These are phyloP conservation scores for Gilbertella persicaria DNA, from an alignment of 371 early-diverging fungal genomes.

Conservation along the genomic window DNA sequence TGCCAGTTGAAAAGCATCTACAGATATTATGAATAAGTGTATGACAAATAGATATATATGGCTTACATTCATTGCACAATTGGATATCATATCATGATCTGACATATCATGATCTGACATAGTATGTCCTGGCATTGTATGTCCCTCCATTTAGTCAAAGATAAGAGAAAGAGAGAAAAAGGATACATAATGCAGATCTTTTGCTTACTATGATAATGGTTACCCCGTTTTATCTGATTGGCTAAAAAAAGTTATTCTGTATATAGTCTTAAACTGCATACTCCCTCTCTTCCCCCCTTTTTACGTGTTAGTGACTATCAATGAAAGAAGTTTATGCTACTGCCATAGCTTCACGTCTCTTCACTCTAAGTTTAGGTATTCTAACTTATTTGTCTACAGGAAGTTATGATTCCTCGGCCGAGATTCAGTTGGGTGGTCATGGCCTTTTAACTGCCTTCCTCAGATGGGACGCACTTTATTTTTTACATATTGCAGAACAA, in stretches of 20 bases:
- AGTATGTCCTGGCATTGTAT: conserved; percentile 7
- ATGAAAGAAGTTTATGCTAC: conserved; percentile 28
- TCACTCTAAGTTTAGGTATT: conserved; percentile 25
- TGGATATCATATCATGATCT: conserved; percentile 10
- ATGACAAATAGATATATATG: not conserved
- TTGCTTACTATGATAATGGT: no score
- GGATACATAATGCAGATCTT: no score
- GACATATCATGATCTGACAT: conserved; percentile 4
- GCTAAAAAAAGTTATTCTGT: no score
- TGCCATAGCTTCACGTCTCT: conserved; percentile 30
- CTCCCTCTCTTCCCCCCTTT: not conserved
- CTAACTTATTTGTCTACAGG: conserved; percentile 26
- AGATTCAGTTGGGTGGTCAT: conserved; percentile 23
- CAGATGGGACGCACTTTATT: conserved; percentile 94
- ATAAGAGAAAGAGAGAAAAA: no score
- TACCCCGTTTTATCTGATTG: no score
- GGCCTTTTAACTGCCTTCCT: conserved; percentile 56
- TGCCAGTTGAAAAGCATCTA: conserved; percentile 81
- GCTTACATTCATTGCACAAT: conserved; percentile 20
- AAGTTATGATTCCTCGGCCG: conserved; percentile 48
- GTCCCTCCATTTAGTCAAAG: conserved; percentile 7
- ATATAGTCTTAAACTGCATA: no score
- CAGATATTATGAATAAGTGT: not conserved
- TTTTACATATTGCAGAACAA: conserved; percentile 75
- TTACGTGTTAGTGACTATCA: not conserved